Evolutionary conservation across 2,329 filamentous ascomycete species (phyloP).

Genomic region (Colletotrichum simmondsii): DNA sequence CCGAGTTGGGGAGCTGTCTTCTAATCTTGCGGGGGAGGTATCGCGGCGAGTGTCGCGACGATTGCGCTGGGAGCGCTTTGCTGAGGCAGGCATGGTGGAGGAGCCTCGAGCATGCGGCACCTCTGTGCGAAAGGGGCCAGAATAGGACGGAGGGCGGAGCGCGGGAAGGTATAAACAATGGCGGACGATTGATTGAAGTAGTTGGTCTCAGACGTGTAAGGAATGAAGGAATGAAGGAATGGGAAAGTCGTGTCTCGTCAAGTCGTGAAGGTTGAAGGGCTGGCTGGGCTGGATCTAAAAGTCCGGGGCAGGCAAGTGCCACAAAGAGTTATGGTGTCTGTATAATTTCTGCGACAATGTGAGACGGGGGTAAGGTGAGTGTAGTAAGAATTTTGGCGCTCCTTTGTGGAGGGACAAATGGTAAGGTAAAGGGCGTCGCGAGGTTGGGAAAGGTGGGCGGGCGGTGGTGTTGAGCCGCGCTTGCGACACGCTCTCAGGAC

Average conservation of each 20-base stretch:
- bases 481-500: neutral
- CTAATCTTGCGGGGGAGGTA: constrained; percentile 46
- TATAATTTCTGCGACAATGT: neutral
- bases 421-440: neutral
- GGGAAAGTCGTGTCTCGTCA: constrained; percentile 22
- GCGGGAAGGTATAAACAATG: constrained; percentile 3
- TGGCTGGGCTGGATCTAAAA: constrained; percentile 1
- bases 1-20: constrained; percentile 68
- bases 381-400: neutral
- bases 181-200: constrained; percentile 23
- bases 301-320: constrained; percentile 21
- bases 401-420: neutral
- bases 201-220: constrained; percentile 20
- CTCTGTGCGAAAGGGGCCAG: neutral
- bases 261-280: constrained; percentile 1
- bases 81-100: constrained; percentile 48
- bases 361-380: constrained; percentile 2
- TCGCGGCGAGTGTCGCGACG: constrained; percentile 53
- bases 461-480: neutral
- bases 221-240: constrained; percentile 30
- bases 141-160: neutral
- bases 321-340: constrained; percentile 1
- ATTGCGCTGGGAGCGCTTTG: constrained; percentile 49
- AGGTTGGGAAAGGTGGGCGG: neutral
- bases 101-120: constrained; percentile 26